Evolutionary conservation across 1,284 basidiomycete genomes (phyloP).

Genomic region (Chiua sp.): DNA sequence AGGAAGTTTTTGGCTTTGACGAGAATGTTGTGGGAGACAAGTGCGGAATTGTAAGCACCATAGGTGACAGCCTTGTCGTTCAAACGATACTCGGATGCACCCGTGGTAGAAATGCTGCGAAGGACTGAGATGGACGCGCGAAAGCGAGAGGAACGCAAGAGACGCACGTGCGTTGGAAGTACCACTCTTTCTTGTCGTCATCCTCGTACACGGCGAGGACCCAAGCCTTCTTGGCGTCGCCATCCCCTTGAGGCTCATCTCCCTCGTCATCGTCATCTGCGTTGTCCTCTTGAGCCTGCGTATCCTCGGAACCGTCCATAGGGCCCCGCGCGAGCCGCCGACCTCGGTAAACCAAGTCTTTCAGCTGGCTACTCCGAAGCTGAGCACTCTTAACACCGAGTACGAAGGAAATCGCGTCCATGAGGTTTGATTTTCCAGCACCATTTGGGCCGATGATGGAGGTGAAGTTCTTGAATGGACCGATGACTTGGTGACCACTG

Average conservation of each 20-base stretch:
- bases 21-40: slow-evolving; percentile 92
- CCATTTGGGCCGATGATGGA: slow-evolving; percentile 99
- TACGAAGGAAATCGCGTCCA: slow-evolving; percentile 99
- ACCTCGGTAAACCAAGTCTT: slow-evolving; percentile 95
- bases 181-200: slow-evolving; percentile 79
- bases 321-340: slow-evolving; percentile 69
- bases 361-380: slow-evolving; percentile 91
- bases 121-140: slow-evolving; percentile 5
- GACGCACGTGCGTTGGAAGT: slow-evolving; percentile 88
- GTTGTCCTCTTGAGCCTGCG: slow-evolving; percentile 49
- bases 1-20: slow-evolving; percentile 99
- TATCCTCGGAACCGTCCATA: slow-evolving; percentile 55
- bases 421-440: slow-evolving; percentile 98
- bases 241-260: slow-evolving; percentile 70
- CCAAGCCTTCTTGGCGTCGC: slow-evolving; percentile 91
- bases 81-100: slow-evolving; percentile 88
- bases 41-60: slow-evolving; percentile 83
- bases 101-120: slow-evolving; percentile 83
- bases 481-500: slow-evolving; percentile 86
- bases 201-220: slow-evolving; percentile 93
- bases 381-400: slow-evolving; percentile 96
- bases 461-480: slow-evolving; percentile 93
- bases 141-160: not conserved
- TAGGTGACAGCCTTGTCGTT: slow-evolving; percentile 83
- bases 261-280: slow-evolving; percentile 54